These are phyloP conservation scores for Arabidopsis arenosa DNA, from an alignment of 345 rosid species.

Conservation along the genomic window DNA sequence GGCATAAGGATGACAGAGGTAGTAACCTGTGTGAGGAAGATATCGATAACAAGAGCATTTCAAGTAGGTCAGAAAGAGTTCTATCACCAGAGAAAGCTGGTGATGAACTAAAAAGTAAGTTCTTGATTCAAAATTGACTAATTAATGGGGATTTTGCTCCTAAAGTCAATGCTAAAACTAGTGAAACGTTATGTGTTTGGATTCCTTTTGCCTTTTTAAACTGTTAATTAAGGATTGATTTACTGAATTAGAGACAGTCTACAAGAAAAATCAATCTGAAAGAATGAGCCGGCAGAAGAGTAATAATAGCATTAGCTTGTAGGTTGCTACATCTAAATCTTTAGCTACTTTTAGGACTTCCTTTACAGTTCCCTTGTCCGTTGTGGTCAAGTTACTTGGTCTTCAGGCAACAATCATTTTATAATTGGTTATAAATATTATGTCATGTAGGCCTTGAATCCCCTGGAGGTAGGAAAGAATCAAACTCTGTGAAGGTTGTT, in stretches of 20 bases:
- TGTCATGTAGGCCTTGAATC: conserved; percentile 59
- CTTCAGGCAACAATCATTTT: conserved; percentile 15
- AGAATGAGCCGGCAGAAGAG: conserved; percentile 12
- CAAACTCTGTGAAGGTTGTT: conserved; percentile 69
- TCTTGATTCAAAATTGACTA: conserved; percentile 23
- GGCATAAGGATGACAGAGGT: conserved; percentile 49
- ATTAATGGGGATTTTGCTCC: conserved; percentile 5
- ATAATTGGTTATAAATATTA: conserved; percentile 27
- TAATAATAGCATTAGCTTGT: neutral
- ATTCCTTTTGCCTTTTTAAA: conserved; percentile 2
- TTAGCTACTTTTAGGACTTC: conserved; percentile 15
- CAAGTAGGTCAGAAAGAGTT: conserved; percentile 52
- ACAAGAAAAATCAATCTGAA: conserved; percentile 12
- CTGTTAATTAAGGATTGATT: conserved; percentile 4
- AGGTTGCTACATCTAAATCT: conserved; percentile 7
- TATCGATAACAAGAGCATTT: conserved; percentile 45
- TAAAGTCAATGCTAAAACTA: neutral
- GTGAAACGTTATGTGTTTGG: conserved; percentile 17
- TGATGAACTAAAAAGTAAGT: conserved; percentile 61
- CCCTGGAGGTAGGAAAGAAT: conserved; percentile 45
- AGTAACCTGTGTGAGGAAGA: conserved; percentile 53
- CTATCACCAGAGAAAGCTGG: conserved; percentile 52
- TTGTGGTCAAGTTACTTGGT: conserved; percentile 10
- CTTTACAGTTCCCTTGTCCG: conserved; percentile 3
- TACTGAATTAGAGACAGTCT: conserved; percentile 8